Base-by-base conservation (phyloP, 331 rosid species). In the Telfairia occidentalis region DNA sequence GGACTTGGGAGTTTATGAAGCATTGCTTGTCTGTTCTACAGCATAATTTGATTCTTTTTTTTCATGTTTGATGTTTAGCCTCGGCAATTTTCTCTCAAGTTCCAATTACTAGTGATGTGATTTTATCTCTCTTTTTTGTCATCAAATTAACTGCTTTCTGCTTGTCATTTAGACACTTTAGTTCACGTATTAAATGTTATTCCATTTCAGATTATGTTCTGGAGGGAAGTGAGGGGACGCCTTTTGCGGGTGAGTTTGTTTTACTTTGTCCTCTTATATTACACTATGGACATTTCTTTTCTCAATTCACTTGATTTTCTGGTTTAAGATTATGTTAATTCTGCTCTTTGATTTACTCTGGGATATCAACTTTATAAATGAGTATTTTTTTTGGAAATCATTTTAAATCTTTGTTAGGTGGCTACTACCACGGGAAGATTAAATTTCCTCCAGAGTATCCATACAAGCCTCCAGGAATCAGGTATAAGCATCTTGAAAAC, bases 221-320 rank as follows among this genome's bases (percentile, higher is more conserved):
- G 89, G 99, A 95, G 87, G 99, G 99, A 90, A 92, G 97, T 28
- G 93, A 92, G 81, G 99, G 93, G 81, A 95, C 99, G 50, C 96
- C 97, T 66, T 95, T 95, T 87, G 87, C 93, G 78, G 97, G 99
- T 95, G 64, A 71, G 85, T 83, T 21, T 30, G 28, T 73, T 65
- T 82, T 59, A 29, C 43, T 35, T 26, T 52, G 7, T 5, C 24
- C 16, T 7, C 49, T 59, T 79, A 26, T 74, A 77, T 42, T 74
- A 74, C 57, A 24, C 50, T 65, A 19, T 7, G 15, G n/a, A 10
- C 76, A 73, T 45, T 78, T 42, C 58, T 43, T 65, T 76, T 60
- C 60, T 77, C 5, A 29, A 7, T 35, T 77, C 58, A 50, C 57
- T 12, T 79, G 75, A 38, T 19, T 67, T 8, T 79, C 21, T 57